Conservation (phyloP, 768 basidiomycete species). For the Piloderma croceum region DNA sequence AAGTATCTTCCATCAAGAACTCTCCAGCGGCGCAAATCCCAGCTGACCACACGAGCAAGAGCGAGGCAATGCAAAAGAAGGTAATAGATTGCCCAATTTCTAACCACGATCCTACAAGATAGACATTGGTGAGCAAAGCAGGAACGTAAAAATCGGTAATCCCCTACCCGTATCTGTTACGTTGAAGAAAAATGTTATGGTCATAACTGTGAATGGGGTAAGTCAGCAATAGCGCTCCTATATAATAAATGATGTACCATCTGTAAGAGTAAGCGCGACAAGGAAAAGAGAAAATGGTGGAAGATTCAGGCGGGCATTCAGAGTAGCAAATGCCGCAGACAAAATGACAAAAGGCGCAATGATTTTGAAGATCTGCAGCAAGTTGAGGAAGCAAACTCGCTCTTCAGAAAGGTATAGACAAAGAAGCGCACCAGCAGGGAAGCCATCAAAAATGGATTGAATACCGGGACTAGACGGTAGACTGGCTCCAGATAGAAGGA, state of each 20-base stretch:
- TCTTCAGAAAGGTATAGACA: background rate
- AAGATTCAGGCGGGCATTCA: conserved; percentile 61
- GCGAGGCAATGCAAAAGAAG: conserved; percentile 80
- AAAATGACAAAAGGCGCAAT: conserved; percentile 75
- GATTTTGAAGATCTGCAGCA: conserved; percentile 69
- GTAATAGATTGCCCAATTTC: conserved; percentile 87
- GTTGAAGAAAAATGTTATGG: conserved; percentile 75
- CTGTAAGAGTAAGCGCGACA: conserved; percentile 68
- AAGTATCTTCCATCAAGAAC: conserved; percentile 47
- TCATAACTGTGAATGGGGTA: conserved; percentile 52
- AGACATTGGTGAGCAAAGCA: conserved; percentile 2
- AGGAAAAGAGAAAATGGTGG: conserved; percentile 81
- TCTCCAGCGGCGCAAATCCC: conserved; percentile 73
- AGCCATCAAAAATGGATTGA: conserved; percentile 82
- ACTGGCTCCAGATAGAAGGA: conserved; percentile 88
- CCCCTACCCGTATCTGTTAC: conserved; percentile 72
- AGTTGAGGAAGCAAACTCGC: conserved; percentile 2
- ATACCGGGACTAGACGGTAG: conserved; percentile 80
- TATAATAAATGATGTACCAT: conserved; percentile 40
- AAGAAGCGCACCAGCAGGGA: conserved; percentile 50
- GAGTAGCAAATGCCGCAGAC: conserved; percentile 58
- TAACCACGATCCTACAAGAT: conserved; percentile 66
- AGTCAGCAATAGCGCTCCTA: conserved; percentile 8
- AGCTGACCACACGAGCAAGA: conserved; percentile 74
- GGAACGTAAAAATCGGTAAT: background rate